phyloP scores from a whole-genome alignment of 371 early-diverging fungal species.

The Lichtheimia ornata region DNA sequence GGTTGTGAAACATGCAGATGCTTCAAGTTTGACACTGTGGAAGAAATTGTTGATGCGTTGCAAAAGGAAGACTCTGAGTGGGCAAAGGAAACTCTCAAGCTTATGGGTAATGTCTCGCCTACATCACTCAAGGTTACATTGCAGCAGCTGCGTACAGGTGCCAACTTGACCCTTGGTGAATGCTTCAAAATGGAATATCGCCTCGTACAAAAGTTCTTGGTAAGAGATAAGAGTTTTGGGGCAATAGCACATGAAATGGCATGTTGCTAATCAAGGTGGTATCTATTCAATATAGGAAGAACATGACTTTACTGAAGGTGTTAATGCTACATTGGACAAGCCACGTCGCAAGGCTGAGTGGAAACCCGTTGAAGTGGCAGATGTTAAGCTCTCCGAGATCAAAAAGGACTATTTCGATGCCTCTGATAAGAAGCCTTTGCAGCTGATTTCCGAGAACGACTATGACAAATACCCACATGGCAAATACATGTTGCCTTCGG shows the following conservation, averaged over 20 bases:
- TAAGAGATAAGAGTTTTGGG: constrained; percentile 18
- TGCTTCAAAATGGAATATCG: constrained; percentile 89
- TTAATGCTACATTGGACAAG: constrained; percentile 73
- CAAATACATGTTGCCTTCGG: constrained; percentile 80
- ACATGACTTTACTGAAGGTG: constrained; percentile 91
- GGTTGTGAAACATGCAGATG: constrained; percentile 6
- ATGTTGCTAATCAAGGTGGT: constrained; percentile 90
- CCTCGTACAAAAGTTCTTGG: constrained; percentile 77
- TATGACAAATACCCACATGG: constrained; percentile 71
- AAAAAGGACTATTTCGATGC: constrained; percentile 59
- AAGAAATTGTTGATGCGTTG: constrained; percentile 81
- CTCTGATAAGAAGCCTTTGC: constrained; percentile 27
- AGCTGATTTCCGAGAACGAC: constrained; percentile 36
- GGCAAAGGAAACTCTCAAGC: constrained; percentile 70
- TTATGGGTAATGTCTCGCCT: constrained; percentile 76
- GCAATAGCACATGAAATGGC: constrained; percentile 32
- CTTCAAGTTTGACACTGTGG: constrained; percentile 80
- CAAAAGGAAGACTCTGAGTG: constrained; percentile 67
- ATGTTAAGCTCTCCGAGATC: constrained; percentile 59
- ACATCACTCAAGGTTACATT: constrained; percentile 89
- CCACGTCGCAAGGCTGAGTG: constrained; percentile 67
- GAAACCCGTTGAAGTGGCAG: constrained; percentile 65
- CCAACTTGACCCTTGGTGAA: constrained; percentile 63
- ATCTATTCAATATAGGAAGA: constrained; percentile 66
- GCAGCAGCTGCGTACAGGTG: constrained; percentile 77